Evolutionary conservation across 495 filamentous ascomycete genomes (phyloP).

Genomic region (Cercophora samala): DNA sequence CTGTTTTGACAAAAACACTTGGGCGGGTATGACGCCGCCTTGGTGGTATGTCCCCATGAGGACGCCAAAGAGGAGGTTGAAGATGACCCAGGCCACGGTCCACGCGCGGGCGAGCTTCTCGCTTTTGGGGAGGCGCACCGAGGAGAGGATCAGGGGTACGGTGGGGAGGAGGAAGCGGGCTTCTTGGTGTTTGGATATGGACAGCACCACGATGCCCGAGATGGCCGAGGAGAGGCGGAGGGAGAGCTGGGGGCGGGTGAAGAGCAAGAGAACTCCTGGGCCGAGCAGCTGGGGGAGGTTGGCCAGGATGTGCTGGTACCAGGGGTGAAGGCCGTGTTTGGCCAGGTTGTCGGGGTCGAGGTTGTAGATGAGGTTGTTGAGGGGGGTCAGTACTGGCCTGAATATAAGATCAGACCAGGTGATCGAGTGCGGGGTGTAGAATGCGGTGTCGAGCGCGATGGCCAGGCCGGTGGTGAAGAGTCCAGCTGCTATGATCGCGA

Average conservation of each 20-base stretch:
- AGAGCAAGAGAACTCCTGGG: conserved; percentile 72
- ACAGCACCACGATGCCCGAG: conserved; percentile 74
- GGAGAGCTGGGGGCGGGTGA: conserved; percentile 52
- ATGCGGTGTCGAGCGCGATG: conserved; percentile 75
- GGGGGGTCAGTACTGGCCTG: conserved; percentile 74
- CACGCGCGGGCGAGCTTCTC: conserved; percentile 52
- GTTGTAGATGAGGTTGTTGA: conserved; percentile 93
- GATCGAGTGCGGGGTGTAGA: conserved; percentile 63
- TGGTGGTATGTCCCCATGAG: conserved; percentile 95
- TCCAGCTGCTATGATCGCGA: conserved; percentile 57
- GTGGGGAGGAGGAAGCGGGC: conserved; percentile 87
- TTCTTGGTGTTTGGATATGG: conserved; percentile 89
- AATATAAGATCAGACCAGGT: conserved; percentile 53
- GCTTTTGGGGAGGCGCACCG: conserved; percentile 65
- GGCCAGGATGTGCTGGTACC: conserved; percentile 80
- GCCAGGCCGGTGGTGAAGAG: conserved; percentile 64
- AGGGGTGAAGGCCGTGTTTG: conserved; percentile 85
- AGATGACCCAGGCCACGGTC: conserved; percentile 69
- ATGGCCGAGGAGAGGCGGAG: conserved; percentile 72
- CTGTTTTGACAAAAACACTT: conserved; percentile 60
- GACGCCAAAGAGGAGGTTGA: conserved; percentile 73
- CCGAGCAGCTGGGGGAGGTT: conserved; percentile 89
- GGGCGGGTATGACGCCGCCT: conserved; percentile 82
- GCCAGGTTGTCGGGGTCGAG: conserved; percentile 71
- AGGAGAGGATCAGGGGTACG: conserved; percentile 84